Evolutionary conservation across 129 eudicot species (phyloP), one percentile per base, ranked within the genome.

Genomic region (Helianthus annuus): DNA sequence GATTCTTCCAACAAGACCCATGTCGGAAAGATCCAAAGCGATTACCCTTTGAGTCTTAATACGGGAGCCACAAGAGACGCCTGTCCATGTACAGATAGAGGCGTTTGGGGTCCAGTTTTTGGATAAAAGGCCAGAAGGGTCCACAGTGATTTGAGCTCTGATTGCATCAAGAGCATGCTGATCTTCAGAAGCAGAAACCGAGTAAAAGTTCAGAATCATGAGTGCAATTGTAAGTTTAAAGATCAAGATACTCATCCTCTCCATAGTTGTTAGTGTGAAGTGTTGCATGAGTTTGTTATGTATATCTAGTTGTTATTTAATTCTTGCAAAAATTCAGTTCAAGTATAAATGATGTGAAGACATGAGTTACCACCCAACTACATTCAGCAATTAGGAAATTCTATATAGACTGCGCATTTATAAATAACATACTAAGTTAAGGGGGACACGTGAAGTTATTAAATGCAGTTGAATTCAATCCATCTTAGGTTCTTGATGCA

Each of bases 1-100:
- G 45, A 83, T 71, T n/a, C 6, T 68, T 9, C 88, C 88, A 4
- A 60, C 61, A 5, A 83, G 76, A 57, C 74, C 76, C 80, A 76
- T 66, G 82, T 36, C 17, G 7, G 82, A 68, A 17, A 83, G 32
- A 36, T 63, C 75, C 70, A 83, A 46, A 53, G 60, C 64, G 9
- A 48, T 63, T 12, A 83, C 84, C 24, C 84, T 62, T 24, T 68
- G 68, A 70, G 75, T 56, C 36, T 51, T n/a, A 49, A 51, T 4
- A 4, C 44, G 49, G 4, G 36, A 1, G 3, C 66, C 66, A 17
- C 87, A 83, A 2, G 73, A 48, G 12, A 83, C 79, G 22, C 85
- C 84, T 32, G 39, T 22, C 88, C 88, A 80, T 27, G 16, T 60
- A 38, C 82, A 83, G 12, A 72, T 15, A 9, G 82, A 32, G 60